A percentile compares a stretch with the other conserved stretches of the same genome.
Evolutionary conservation across 106 monocot genomes (phyloP).

Genomic region (Acorus calamus): DNA sequence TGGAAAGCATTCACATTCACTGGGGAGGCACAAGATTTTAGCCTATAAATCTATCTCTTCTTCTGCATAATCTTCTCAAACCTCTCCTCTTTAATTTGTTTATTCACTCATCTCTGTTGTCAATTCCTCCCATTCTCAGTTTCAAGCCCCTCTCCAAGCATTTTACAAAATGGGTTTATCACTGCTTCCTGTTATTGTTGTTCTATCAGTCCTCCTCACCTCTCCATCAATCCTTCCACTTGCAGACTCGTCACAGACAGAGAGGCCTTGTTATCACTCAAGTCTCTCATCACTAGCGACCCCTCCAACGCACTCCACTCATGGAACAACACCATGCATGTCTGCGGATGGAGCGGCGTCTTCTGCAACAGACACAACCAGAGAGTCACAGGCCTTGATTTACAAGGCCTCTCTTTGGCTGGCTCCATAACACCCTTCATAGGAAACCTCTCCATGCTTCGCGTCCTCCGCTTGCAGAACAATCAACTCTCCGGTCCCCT

Average conservation of each 20-base stretch:
- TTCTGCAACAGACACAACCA: conserved; percentile 3
- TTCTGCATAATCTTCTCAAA: too few relatives aligned
- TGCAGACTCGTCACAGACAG: conserved; percentile 5
- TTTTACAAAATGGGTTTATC: too few relatives aligned
- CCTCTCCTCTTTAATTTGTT: too few relatives aligned
- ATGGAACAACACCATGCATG: conserved; percentile 20
- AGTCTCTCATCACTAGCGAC: conserved; percentile 16
- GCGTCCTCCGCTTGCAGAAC: conserved; percentile 15
- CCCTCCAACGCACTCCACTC: conserved; percentile 19
- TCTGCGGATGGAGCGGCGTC: conserved; percentile 26
- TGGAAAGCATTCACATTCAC: too few relatives aligned
- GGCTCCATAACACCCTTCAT: conserved; percentile 23
- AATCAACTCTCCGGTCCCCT: conserved; percentile 19
- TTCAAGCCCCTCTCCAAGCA: too few relatives aligned
- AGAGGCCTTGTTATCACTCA: conserved; percentile 21
- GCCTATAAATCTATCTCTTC: too few relatives aligned
- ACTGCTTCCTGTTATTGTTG: too few relatives aligned
- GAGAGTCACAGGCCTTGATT: conserved; percentile 16
- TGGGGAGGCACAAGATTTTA: too few relatives aligned
- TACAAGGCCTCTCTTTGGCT: conserved; percentile 12
- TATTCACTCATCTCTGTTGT: too few relatives aligned
- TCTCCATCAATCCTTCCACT: neutral
- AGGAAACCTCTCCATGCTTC: conserved; percentile 24
- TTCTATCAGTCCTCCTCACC: neutral
- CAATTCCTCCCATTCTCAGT: too few relatives aligned